Percentiles rank a stretch among this genome's conserved stretches.
These are phyloP conservation scores for Penicillium desertorum DNA, from an alignment of 495 filamentous ascomycete genomes.

Conservation along the genomic window DNA sequence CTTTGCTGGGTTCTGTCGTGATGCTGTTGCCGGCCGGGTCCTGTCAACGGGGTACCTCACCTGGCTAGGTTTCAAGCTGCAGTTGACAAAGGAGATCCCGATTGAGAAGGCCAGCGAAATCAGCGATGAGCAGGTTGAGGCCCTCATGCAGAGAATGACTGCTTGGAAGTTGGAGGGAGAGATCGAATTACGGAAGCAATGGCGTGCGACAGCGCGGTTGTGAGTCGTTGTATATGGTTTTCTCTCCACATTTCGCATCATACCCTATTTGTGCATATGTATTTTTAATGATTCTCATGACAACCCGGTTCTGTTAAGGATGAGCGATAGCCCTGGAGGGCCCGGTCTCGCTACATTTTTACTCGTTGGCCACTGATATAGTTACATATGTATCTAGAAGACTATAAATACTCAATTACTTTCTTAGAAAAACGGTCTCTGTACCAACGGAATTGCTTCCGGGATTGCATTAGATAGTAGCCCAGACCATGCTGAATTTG, in stretches of 20 bases:
- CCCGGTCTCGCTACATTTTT: not conserved
- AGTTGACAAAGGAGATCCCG: conserved; percentile 52
- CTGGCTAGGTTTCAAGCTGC: conserved; percentile 55
- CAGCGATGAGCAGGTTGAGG: conserved; percentile 53
- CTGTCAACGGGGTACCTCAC: conserved; percentile 32
- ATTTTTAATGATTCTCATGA: not conserved
- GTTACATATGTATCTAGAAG: not conserved
- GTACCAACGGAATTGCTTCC: not conserved
- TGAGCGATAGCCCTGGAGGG: not conserved
- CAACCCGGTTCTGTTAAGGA: not conserved
- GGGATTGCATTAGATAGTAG: not conserved
- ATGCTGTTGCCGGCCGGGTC: conserved; percentile 36
- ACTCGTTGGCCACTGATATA: not conserved
- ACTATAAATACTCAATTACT: not conserved
- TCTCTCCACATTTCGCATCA: not conserved
- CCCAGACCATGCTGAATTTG: not conserved
- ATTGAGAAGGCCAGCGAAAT: conserved; percentile 49
- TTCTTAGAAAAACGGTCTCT: not conserved
- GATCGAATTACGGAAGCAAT: conserved; percentile 41
- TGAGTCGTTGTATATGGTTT: conserved; percentile 22
- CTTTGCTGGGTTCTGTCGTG: conserved; percentile 56
- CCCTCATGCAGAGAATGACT: conserved; percentile 49
- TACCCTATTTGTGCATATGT: not conserved
- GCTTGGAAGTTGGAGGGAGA: conserved; percentile 44
- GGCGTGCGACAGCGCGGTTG: conserved; percentile 47